phyloP scores from a whole-genome alignment of 371 early-diverging fungal genomes.

The Batrachochytrium dendrobatidis region DNA sequence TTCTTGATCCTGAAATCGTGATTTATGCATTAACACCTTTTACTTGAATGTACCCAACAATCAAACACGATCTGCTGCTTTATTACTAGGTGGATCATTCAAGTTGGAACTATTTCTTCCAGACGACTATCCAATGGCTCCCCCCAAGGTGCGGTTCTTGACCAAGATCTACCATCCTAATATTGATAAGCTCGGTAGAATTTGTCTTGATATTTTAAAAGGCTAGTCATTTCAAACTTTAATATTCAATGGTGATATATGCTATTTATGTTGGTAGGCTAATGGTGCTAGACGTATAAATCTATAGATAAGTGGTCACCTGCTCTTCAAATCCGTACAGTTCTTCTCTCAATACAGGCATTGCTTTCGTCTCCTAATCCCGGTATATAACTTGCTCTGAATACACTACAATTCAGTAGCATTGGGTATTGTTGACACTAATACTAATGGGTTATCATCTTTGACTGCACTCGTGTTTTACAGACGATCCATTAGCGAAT shows the following conservation, averaged over 20 bases:
- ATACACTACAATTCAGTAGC: too few species aligned
- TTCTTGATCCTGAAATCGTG: too few species aligned
- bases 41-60: too few species aligned
- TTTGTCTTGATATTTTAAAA: slow-evolving; percentile 98
- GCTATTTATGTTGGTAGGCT: neutral
- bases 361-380: slow-evolving; percentile 97
- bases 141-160: slow-evolving; percentile 97
- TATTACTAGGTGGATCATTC: slow-evolving; percentile 80
- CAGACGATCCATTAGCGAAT: slow-evolving; percentile 94
- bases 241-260: neutral
- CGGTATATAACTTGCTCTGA: too few species aligned
- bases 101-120: slow-evolving; percentile 93
- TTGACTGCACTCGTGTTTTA: too few species aligned
- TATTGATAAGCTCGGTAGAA: slow-evolving; percentile 97
- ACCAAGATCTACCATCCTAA: slow-evolving; percentile 99
- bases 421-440: neutral
- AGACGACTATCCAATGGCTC: slow-evolving; percentile 97
- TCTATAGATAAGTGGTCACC: slow-evolving; percentile 97
- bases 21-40: too few species aligned
- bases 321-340: slow-evolving; percentile 95
- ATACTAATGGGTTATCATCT: neutral
- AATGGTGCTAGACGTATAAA: neutral
- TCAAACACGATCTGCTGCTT: too few species aligned
- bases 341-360: slow-evolving; percentile 97
- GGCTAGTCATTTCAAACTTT: slow-evolving; percentile 43